Evolutionary conservation across 257 asterid species (phyloP).

Genomic region (Gentiana macrophylla): DNA sequence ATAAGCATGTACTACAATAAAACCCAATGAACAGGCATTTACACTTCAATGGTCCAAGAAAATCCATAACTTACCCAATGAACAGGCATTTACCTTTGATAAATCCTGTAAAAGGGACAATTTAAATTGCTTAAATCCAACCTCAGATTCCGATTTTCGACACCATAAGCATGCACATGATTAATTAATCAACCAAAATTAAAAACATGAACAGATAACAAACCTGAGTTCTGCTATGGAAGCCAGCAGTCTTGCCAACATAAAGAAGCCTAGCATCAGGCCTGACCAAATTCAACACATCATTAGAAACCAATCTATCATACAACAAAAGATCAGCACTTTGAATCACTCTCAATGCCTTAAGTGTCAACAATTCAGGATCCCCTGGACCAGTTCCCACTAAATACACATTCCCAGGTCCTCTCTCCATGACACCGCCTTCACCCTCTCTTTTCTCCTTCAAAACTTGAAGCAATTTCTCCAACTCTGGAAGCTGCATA

Average conservation of each 20-base stretch:
- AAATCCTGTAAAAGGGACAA: too few relatives aligned
- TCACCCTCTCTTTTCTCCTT: slow-evolving; percentile 51
- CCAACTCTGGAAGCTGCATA: slow-evolving; percentile 70
- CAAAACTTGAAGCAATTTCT: slow-evolving; percentile 68
- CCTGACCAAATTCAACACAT: slow-evolving; percentile 72
- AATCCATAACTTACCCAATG: too few relatives aligned
- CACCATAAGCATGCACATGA: too few relatives aligned
- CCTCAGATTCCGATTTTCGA: too few relatives aligned
- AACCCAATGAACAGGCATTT: too few relatives aligned
- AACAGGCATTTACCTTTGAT: too few relatives aligned
- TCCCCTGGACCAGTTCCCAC: slow-evolving; percentile 99
- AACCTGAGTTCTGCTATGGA: slow-evolving; percentile 99
- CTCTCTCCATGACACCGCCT: slow-evolving; percentile 25
- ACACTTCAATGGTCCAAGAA: too few relatives aligned
- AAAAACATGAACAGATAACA: background rate
- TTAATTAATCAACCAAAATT: slow-evolving; percentile 5
- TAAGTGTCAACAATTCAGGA: slow-evolving; percentile 73
- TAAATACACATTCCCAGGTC: slow-evolving; percentile 82
- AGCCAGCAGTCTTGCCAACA: slow-evolving; percentile 98
- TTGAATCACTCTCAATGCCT: slow-evolving; percentile 76
- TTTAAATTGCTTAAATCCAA: too few relatives aligned
- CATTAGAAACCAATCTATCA: slow-evolving; percentile 90
- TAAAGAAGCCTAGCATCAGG: slow-evolving; percentile 79
- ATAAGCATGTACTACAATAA: too few relatives aligned
- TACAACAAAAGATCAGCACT: slow-evolving; percentile 83